Evolutionary conservation across 2,329 filamentous ascomycete genomes (phyloP).

Genomic region (Alternaria panax): DNA sequence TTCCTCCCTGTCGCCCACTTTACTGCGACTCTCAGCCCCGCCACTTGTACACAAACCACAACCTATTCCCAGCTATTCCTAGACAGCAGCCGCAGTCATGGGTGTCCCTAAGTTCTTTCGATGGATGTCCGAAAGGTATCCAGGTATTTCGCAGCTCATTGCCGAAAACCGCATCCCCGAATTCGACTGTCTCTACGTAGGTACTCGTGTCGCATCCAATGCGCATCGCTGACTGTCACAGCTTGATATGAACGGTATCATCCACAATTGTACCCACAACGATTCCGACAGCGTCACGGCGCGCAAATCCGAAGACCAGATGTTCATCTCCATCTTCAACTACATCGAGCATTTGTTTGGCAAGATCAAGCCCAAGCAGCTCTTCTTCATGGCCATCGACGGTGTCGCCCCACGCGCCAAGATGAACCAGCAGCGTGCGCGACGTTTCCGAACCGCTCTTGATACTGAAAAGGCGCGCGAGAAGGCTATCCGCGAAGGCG

Average conservation of each 20-base stretch:
- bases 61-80: conserved; percentile 24
- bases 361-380: conserved; percentile 97
- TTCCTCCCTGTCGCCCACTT: conserved; percentile 5
- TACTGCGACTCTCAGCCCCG: conserved; percentile 1
- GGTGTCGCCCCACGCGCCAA: conserved; percentile 97
- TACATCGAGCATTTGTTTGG: conserved; percentile 99
- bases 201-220: conserved; percentile 30
- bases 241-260: conserved; percentile 99
- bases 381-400: conserved; percentile 99
- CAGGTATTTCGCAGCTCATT: conserved; percentile 96
- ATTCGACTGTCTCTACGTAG: conserved; percentile 93
- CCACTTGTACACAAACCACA: conserved; percentile 5
- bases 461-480: conserved; percentile 90
- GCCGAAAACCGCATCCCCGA: conserved; percentile 98
- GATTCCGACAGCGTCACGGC: conserved; percentile 92
- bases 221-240: conserved; percentile 43
- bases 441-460: conserved; percentile 91
- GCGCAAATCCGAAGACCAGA: conserved; percentile 94
- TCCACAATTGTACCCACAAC: conserved; percentile 97
- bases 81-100: conserved; percentile 53
- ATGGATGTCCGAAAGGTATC: conserved; percentile 99
- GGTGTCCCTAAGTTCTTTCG: conserved; percentile 93
- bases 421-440: conserved; percentile 98
- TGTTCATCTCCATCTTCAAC: conserved; percentile 99
- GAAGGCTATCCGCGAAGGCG: conserved; percentile 86